Evolutionary conservation across 768 basidiomycete species (phyloP), one percentile per base, ranked within the genome.

Genomic region (Sutorius australiensis): DNA sequence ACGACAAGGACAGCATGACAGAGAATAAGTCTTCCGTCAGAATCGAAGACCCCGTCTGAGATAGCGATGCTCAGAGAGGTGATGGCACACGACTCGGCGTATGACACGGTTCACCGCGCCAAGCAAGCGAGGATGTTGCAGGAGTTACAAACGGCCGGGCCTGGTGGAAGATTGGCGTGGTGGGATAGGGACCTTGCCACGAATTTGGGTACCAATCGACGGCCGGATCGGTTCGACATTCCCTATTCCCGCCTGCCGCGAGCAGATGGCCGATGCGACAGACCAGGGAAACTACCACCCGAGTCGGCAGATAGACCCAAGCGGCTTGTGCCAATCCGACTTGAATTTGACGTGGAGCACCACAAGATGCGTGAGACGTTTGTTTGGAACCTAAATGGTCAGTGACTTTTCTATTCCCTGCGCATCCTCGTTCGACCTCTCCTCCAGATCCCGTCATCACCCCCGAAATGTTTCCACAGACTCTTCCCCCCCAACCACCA

Each of bases 311-410:
- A 83, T 58, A 75, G 78, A 27, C 78, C 81, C 12, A 97, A 99
- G 64, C 79, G 83, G 61, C 86, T 99, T 27, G 87, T 98, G 5
- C 97, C 97, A 3, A 87, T 99, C 37, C 83, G 97, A n/a, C 76
- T 99, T 47, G 97, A 99, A 68, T 86, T 98, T 62, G 97, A 99
- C 61, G 87, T 95, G 44, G 97, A 98, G 51, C 89, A 91, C 63
- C 86, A 90, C 66, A 90, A 87, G 72, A 86, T 98, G 77, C 83
- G 93, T 24, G 97, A 99, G 67, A 93, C 95, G 0, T 98, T 98
- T 72, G 81, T 97, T 41, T 99, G 95, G 97, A 97, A 99, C 64
- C 71, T 95, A 41, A 88, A 89, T 58, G 95, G 95, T 97, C 51
- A n/a, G 82, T 24, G 24, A 24, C 24, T 74, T 42, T 28, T 2